Base-by-base conservation (phyloP, 257 asterid genomes). In the Orobanche coerulescens region DNA sequence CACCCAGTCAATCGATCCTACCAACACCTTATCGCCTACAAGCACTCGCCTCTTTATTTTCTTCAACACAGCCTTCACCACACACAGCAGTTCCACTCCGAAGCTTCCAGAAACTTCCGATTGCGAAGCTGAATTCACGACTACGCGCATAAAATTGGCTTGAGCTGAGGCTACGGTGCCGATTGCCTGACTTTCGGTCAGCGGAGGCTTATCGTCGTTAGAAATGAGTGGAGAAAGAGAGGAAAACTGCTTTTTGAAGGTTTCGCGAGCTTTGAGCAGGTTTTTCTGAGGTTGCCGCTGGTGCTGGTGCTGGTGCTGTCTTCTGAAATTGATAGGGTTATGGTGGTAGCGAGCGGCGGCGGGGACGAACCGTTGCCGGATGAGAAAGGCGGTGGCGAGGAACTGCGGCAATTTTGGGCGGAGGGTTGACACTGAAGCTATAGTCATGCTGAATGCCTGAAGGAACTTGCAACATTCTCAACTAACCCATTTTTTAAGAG, bases 61-160 rank as follows among this genome's bases (percentile, higher is more conserved):
- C 88, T 88, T 92, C 83, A 92, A 54, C 53, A 92, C 86, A 1
- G 94, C 95, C 76, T 82, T 88, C 73, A 88, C 98, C 74, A 88
- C 95, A 64, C 95, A 92, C 63, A 92, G 68, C 72, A 88, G 60
- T 46, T 92, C 96, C 71, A 84, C 77, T 16, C 96, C 95, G 24
- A 58, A 58, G 64, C 69, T 66, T n/a, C 63, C 76, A 49, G 74
- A 70, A 75, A 24, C 64, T 10, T 56, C 78, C 25, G 48, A 26
- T 44, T 20, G 16, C 67, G 59, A n/a, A 53, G 34, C 76, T 33
- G 82, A 75, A 64, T 79, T 79, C 36, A 92, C 90, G 11, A 88
- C 79, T 0, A 92, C 98, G 50, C 97, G 95, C 98, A 88, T 92
- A 72, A 92, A 88, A 79, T 92, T 92, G 30, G 98, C 98, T 43